Base-by-base conservation (phyloP, 2,329 filamentous ascomycete species). In the Colletotrichum plurivorum region DNA sequence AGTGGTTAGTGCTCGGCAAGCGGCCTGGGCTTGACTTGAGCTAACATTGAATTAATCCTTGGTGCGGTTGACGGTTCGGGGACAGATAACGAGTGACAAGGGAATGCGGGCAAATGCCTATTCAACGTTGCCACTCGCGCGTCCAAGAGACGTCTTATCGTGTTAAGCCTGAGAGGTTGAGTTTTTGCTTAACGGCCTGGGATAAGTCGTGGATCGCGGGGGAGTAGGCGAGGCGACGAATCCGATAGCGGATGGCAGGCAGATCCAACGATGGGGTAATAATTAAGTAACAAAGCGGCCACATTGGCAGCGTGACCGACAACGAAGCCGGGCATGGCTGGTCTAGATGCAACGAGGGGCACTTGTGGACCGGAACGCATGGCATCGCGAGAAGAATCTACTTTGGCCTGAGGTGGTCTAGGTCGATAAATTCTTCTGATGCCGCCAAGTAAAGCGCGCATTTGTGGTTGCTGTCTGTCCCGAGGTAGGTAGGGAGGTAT, bases 221-320 rank as follows among this genome's bases (percentile, higher is more conserved):
- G 31, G 31, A 41, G 36, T 39, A 31, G 7, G 43, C 56, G 81
- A 80, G 79, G 78, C 56, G 36, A 60, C 36, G 55, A 6, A 53
- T 48, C 67, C 67, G 67, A 69, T 68, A 70, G 49, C 67, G 67
- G 64, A 69, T 68, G 46, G 63, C 46, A 36, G 55, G 18, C 51
- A 69, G 36, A 55, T 55, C 51, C 58, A 62, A 63, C 68, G 60
- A 72, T 70, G 70, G 68, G 70, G 70, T 72, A 72, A 72, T 72
- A 53, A 62, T 72, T 72, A 69, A 72, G 70, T 72, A 72, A 72
- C 55, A 69, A 45, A 52, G 57, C 62, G 63, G 54, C 63, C 31
- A 52, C 51, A 27, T 18, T 49, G 46, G 63, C 62, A 45, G 43
- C 67, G 56, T 69, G 67, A 66, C 67, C 63, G 27, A 52, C 18